Evolutionary conservation across 2,329 filamentous ascomycete genomes (phyloP).

Genomic region (Dothideomycetes sp.): DNA sequence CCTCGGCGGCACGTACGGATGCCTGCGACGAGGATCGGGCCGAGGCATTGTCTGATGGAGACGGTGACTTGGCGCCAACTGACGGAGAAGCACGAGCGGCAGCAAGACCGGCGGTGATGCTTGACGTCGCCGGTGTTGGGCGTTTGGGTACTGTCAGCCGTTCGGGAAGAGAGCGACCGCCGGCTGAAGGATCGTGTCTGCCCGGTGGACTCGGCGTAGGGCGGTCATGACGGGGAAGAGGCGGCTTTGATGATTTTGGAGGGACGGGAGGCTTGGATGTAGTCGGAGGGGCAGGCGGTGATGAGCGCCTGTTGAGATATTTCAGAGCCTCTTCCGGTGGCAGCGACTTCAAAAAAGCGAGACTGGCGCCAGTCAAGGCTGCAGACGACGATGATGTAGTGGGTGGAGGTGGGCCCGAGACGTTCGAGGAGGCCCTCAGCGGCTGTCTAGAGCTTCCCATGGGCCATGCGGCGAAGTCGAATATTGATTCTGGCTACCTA

Average conservation of each 20-base stretch:
- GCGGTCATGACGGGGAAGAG: neutral
- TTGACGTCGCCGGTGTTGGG: constrained; percentile 19
- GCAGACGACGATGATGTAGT: constrained; percentile 26
- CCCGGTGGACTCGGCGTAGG: neutral
- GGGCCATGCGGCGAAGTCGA: constrained; percentile 9
- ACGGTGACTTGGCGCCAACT: neutral
- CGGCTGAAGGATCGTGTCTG: neutral
- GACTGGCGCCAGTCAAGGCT: constrained; percentile 40
- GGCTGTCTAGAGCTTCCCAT: constrained; percentile 12
- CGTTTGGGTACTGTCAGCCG: neutral
- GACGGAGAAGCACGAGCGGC: constrained; percentile 18
- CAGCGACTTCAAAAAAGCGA: constrained; percentile 39
- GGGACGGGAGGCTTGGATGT: neutral
- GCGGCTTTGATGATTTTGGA: neutral
- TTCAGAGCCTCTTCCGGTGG: constrained; percentile 13
- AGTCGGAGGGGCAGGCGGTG: neutral
- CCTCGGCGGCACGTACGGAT: neutral
- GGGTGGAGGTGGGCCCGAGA: constrained; percentile 16
- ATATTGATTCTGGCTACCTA: too few relatives aligned
- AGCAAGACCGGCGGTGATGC: constrained; percentile 23
- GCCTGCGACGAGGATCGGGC: neutral
- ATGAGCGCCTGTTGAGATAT: constrained; percentile 6
- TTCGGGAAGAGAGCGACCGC: constrained; percentile 3
- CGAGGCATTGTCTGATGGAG: neutral
- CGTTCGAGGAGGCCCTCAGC: constrained; percentile 4